These are phyloP conservation scores for Microsporum ferrugineum DNA, from an alignment of 2,329 filamentous ascomycete genomes.

Conservation along the genomic window DNA sequence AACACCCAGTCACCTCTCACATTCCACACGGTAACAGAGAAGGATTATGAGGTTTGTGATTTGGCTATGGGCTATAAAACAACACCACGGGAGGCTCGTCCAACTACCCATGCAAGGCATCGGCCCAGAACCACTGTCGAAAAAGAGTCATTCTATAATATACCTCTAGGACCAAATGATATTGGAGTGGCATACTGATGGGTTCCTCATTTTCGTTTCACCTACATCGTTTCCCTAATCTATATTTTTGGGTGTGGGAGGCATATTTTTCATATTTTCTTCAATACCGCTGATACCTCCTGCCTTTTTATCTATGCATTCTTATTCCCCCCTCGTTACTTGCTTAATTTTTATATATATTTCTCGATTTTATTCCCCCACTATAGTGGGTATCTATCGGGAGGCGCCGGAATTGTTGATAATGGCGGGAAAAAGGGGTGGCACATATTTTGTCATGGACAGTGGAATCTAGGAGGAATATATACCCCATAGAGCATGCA, in stretches of 20 bases:
- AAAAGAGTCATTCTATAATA: background rate
- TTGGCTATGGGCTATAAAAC: slow-evolving; percentile 8
- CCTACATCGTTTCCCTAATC: background rate
- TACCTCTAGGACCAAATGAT: slow-evolving; percentile 9
- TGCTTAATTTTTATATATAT: background rate
- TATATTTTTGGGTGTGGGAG: background rate
- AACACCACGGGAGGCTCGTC: slow-evolving; percentile 12
- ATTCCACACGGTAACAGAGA: slow-evolving; percentile 13
- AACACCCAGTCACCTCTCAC: slow-evolving; percentile 13
- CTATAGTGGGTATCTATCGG: background rate
- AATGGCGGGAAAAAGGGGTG: slow-evolving; percentile 1
- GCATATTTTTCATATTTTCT: background rate
- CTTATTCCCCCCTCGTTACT: background rate
- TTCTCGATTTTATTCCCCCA: background rate
- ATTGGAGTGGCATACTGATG: slow-evolving; percentile 25
- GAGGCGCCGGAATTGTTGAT: background rate
- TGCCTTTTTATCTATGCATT: background rate
- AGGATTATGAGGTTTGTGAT: slow-evolving; percentile 15
- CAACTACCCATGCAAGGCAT: slow-evolving; percentile 16
- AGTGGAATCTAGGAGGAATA: background rate
- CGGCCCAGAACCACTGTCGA: slow-evolving; percentile 14
- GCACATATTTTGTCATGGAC: background rate
- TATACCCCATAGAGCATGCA: background rate
- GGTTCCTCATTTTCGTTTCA: background rate
- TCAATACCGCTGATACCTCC: background rate